Conservation (phyloP, 352 stramenopile genomes). For the Phytophthora ohioensis region DNA sequence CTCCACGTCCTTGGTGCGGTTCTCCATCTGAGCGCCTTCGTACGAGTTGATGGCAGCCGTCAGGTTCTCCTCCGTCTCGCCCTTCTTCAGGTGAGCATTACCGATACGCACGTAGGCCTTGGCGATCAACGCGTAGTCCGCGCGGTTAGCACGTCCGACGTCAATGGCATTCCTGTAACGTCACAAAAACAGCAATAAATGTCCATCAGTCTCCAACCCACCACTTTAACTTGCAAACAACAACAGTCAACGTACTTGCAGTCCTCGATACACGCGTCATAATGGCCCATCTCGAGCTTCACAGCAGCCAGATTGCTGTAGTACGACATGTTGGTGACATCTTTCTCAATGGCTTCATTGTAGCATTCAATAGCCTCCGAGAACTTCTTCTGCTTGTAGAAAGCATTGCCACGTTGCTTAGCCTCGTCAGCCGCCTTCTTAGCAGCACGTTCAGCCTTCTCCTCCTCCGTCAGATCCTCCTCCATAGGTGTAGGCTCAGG, state of each 20-base stretch:
- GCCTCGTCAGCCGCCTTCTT: conserved; percentile 87
- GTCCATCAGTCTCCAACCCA: neutral
- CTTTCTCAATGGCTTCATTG: conserved; percentile 95
- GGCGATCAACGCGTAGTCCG: conserved; percentile 96
- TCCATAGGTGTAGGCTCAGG: conserved; percentile 81
- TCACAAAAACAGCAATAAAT: conserved; percentile 11
- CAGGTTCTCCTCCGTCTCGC: conserved; percentile 89
- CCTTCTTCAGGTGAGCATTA: conserved; percentile 97
- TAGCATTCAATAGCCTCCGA: conserved; percentile 94
- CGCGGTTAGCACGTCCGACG: conserved; percentile 94
- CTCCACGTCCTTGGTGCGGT: conserved; percentile 93
- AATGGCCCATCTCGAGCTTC: conserved; percentile 96
- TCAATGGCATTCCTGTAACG: conserved; percentile 92
- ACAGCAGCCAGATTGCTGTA: conserved; percentile 98
- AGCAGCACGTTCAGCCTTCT: conserved; percentile 60
- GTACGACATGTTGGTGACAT: conserved; percentile 97
- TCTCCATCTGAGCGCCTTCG: conserved; percentile 89
- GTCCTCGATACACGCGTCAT: conserved; percentile 93
- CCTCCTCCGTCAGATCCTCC: conserved; percentile 88
- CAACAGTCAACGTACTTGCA: conserved; percentile 76
- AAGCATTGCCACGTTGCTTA: conserved; percentile 96
- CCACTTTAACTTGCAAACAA: conserved; percentile 5
- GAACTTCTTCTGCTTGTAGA: conserved; percentile 99
- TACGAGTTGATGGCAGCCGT: conserved; percentile 88
- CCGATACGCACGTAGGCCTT: conserved; percentile 96